Percentiles rank a stretch among this genome's conserved stretches.
phyloP scores from a whole-genome alignment of 2,329 filamentous ascomycete species.

The Hypoxylon sp. region DNA sequence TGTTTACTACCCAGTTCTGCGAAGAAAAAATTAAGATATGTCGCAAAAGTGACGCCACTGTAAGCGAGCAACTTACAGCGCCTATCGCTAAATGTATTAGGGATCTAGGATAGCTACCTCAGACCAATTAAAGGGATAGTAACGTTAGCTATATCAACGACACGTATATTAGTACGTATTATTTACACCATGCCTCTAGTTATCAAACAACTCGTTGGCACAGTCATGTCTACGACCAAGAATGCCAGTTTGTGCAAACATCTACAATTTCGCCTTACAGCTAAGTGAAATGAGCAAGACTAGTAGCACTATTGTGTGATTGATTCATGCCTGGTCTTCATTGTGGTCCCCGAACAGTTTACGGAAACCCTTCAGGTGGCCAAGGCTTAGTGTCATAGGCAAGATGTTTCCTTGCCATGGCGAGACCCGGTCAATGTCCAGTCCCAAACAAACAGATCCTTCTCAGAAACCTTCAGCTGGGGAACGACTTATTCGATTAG shows the following conservation, averaged over 20 bases:
- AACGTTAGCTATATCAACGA: not conserved
- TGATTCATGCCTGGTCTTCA: not conserved
- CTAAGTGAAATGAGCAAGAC: not conserved
- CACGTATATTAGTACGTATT: not conserved
- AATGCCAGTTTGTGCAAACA: constrained; percentile 11
- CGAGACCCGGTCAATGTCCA: not conserved
- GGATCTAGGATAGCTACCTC: not conserved
- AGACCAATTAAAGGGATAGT: not conserved
- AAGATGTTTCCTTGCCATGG: not conserved
- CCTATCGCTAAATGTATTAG: not conserved
- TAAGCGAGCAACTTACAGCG: no score
- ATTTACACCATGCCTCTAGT: not conserved
- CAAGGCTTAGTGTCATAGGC: not conserved
- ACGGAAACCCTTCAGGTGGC: not conserved
- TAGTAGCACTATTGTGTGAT: not conserved
- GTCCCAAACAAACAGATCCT: not conserved
- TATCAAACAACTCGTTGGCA: not conserved
- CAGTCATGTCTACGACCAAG: not conserved
- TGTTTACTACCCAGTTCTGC: no score
- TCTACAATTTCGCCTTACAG: not conserved
- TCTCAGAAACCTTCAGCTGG: not conserved
- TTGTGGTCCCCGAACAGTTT: not conserved
- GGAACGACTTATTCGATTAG: not conserved
- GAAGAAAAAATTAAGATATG: no score
- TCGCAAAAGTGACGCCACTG: no score